These are phyloP conservation scores for Alternaria incomplexa DNA, from an alignment of 2,329 filamentous ascomycete species.

Conservation along the genomic window DNA sequence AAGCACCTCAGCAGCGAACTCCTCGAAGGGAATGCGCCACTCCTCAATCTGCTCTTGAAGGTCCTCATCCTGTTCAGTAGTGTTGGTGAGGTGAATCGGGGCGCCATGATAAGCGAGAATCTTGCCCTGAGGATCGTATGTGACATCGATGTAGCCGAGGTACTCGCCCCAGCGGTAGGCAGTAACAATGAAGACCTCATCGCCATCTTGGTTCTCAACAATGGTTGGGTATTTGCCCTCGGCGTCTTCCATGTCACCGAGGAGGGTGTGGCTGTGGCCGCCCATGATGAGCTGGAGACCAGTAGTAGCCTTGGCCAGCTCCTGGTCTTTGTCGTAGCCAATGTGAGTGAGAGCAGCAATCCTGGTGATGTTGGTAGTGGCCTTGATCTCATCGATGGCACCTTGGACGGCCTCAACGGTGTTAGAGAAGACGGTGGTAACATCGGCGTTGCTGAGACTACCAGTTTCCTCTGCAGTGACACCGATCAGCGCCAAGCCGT, in stretches of 20 bases:
- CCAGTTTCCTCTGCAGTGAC: conserved; percentile 67
- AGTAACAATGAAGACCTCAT: conserved; percentile 73
- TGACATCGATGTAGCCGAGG: conserved; percentile 70
- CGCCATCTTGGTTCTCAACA: conserved; percentile 64
- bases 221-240: conserved; percentile 70
- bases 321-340: conserved; percentile 68
- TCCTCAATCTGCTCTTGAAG: conserved; percentile 64
- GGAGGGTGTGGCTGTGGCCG: conserved; percentile 64
- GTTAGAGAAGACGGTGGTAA: conserved; percentile 65
- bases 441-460: conserved; percentile 64
- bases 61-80: conserved; percentile 61
- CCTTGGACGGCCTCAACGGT: conserved; percentile 64
- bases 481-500: conserved; percentile 68
- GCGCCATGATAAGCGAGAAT: conserved; percentile 68
- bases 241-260: conserved; percentile 65
- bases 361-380: conserved; percentile 66
- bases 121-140: conserved; percentile 66
- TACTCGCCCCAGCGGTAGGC: conserved; percentile 74
- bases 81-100: conserved; percentile 69
- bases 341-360: conserved; percentile 72
- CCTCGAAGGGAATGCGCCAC: conserved; percentile 68
- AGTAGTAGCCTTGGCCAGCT: conserved; percentile 64
- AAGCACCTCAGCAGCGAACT: conserved; percentile 63
- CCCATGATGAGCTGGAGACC: conserved; percentile 73
- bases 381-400: conserved; percentile 66